Evolutionary conservation across 2,329 filamentous ascomycete species (phyloP).

Genomic region (Aspergillus puulaauensis): DNA sequence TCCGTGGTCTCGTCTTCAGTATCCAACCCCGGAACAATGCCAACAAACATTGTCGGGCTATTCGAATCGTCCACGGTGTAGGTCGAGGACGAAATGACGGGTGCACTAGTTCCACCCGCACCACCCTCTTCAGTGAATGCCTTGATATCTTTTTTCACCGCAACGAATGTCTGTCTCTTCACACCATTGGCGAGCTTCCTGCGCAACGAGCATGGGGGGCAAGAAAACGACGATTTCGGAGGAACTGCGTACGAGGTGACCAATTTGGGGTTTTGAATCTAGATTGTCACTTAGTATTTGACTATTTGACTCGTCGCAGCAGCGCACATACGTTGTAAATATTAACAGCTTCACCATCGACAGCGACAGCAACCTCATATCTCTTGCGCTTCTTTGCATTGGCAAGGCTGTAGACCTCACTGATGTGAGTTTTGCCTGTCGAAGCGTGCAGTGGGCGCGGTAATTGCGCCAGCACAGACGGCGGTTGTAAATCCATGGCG

Average conservation of each 20-base stretch:
- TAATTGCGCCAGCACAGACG: conserved; percentile 46
- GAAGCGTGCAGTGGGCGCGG: conserved; percentile 44
- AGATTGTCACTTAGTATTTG: background rate
- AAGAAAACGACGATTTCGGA: conserved; percentile 58
- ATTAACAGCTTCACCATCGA: conserved; percentile 62
- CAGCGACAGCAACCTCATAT: conserved; percentile 59
- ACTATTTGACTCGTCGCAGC: background rate
- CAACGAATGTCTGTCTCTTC: conserved; percentile 58
- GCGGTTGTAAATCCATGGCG: conserved; percentile 45
- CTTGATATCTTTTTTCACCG: conserved; percentile 51
- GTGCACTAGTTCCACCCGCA: conserved; percentile 30
- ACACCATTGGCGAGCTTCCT: conserved; percentile 48
- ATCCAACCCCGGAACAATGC: conserved; percentile 33
- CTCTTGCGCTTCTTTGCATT: conserved; percentile 61
- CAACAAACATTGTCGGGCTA: conserved; percentile 40
- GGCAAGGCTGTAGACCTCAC: conserved; percentile 54
- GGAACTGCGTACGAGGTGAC: conserved; percentile 62
- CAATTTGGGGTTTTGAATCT: conserved; percentile 62
- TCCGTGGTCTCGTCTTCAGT: conserved; percentile 27
- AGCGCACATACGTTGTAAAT: conserved; percentile 58
- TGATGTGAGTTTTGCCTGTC: conserved; percentile 41
- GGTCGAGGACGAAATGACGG: conserved; percentile 39
- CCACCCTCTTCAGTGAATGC: conserved; percentile 54
- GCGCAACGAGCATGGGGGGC: conserved; percentile 59
- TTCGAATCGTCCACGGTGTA: conserved; percentile 37